phyloP scores from a whole-genome alignment of 176 grass and related monocot species.

The Avena sativa region DNA sequence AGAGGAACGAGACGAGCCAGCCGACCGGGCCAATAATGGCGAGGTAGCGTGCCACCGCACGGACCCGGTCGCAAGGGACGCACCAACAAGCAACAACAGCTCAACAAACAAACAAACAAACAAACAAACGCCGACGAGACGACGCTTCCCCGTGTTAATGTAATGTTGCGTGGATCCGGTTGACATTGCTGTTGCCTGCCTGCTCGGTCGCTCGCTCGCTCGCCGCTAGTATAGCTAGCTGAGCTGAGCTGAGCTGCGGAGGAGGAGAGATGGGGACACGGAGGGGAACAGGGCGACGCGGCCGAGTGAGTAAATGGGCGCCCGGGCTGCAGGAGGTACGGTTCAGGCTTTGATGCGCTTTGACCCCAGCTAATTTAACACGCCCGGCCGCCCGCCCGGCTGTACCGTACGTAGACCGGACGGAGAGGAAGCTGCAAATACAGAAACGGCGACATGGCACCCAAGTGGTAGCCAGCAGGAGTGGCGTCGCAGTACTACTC shows the following conservation, averaged over 20 bases:
- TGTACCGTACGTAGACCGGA: not conserved
- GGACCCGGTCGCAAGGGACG: not conserved
- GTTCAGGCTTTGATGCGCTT: slow-evolving; percentile 11
- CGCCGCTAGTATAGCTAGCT: not conserved
- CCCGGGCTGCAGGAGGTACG: slow-evolving; percentile 38
- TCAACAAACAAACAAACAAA: not conserved
- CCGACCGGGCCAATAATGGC: slow-evolving; percentile 56
- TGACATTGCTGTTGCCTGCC: not conserved
- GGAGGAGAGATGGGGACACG: no score
- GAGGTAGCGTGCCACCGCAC: slow-evolving; percentile 41
- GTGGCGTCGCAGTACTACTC: not conserved
- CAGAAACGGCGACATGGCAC: not conserved
- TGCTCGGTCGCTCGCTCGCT: not conserved
- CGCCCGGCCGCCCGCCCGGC: no score
- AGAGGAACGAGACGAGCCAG: not conserved
- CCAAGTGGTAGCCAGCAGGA: not conserved
- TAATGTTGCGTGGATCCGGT: not conserved
- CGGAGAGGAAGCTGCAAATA: not conserved
- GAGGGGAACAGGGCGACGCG: no score
- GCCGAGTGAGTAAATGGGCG: slow-evolving; percentile 7
- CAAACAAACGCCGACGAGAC: not conserved
- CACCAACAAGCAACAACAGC: not conserved
- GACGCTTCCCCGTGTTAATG: not conserved
- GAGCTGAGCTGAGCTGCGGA: not conserved
- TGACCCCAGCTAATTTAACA: not conserved